A percentile compares a stretch with the other conserved stretches of the same genome.
phyloP scores from a whole-genome alignment of 2,329 filamentous ascomycete genomes.

The Aspergillus fischeri region DNA sequence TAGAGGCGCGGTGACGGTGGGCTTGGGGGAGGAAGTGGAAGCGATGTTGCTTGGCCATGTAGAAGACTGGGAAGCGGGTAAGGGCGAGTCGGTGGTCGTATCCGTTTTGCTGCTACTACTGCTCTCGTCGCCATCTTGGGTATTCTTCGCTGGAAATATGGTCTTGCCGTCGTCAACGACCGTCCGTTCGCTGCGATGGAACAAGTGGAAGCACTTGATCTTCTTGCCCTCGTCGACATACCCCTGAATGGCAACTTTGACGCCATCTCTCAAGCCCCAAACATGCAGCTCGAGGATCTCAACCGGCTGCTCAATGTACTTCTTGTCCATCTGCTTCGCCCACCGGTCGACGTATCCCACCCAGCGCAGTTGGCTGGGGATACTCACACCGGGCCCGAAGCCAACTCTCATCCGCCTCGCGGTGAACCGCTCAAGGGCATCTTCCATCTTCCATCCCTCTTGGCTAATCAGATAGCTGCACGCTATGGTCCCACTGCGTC shows the following conservation, averaged over 20 bases:
- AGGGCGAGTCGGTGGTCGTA: neutral
- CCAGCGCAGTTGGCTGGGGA: constrained; percentile 87
- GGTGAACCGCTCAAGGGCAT: constrained; percentile 67
- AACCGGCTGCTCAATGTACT: constrained; percentile 75
- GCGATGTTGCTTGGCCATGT: constrained; percentile 10
- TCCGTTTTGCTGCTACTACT: neutral
- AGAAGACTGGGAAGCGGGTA: constrained; percentile 13
- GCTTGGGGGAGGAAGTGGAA: constrained; percentile 6
- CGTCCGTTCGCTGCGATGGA: constrained; percentile 66
- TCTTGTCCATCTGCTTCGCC: constrained; percentile 66
- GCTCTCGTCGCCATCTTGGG: constrained; percentile 3
- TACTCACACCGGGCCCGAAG: constrained; percentile 86
- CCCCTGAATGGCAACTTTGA: constrained; percentile 81
- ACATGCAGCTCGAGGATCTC: constrained; percentile 86
- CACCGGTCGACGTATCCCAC: constrained; percentile 85
- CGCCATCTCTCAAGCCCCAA: constrained; percentile 82
- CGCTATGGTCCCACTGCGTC: constrained; percentile 79
- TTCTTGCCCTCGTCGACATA: constrained; percentile 84
- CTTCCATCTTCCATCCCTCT: constrained; percentile 64
- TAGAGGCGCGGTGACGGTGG: constrained; percentile 33
- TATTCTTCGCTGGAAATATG: constrained; percentile 48
- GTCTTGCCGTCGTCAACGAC: constrained; percentile 44
- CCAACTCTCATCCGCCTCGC: constrained; percentile 81
- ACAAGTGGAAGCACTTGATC: constrained; percentile 80
- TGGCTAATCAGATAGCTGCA: constrained; percentile 90